A percentile compares a stretch with the other conserved stretches of the same genome.
Evolutionary conservation across 768 basidiomycete genomes (phyloP).

Genomic region (Lactifluus subvellereus): DNA sequence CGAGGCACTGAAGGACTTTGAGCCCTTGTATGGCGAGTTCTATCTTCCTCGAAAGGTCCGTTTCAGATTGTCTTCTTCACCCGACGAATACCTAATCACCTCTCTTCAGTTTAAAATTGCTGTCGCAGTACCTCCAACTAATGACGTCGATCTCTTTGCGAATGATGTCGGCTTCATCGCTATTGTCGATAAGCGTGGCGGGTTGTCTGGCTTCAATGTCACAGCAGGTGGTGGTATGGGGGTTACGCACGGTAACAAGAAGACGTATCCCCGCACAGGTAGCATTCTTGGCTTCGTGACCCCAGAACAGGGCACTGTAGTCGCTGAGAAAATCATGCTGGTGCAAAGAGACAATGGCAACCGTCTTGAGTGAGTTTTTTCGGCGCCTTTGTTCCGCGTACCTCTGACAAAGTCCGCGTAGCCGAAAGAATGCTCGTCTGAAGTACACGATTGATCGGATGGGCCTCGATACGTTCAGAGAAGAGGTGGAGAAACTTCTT

Average conservation of each 20-base stretch:
- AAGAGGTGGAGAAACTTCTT: constrained; percentile 83
- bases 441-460: constrained; percentile 98
- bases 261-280: constrained; percentile 91
- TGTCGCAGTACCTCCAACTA: constrained; percentile 91
- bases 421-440: constrained; percentile 71
- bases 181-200: constrained; percentile 68
- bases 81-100: constrained; percentile 9
- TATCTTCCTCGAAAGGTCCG: constrained; percentile 89
- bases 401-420: constrained; percentile 24
- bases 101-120: constrained; percentile 88
- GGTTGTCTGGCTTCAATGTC: constrained; percentile 91
- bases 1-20: constrained; percentile 88
- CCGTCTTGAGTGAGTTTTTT: constrained; percentile 68
- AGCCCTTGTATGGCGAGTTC: constrained; percentile 96
- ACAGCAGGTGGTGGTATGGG: constrained; percentile 97
- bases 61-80: constrained; percentile 1
- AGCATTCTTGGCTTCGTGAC: constrained; percentile 92
- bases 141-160: constrained; percentile 93
- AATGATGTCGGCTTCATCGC: constrained; percentile 98
- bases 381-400: neutral
- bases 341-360: constrained; percentile 96
- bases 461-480: constrained; percentile 82
- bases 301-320: constrained; percentile 72
- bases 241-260: constrained; percentile 98
- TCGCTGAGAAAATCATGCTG: constrained; percentile 91